These are phyloP conservation scores for Lipomyces yarrowii DNA, from an alignment of 1,139 yeast genomes.

Conservation along the genomic window DNA sequence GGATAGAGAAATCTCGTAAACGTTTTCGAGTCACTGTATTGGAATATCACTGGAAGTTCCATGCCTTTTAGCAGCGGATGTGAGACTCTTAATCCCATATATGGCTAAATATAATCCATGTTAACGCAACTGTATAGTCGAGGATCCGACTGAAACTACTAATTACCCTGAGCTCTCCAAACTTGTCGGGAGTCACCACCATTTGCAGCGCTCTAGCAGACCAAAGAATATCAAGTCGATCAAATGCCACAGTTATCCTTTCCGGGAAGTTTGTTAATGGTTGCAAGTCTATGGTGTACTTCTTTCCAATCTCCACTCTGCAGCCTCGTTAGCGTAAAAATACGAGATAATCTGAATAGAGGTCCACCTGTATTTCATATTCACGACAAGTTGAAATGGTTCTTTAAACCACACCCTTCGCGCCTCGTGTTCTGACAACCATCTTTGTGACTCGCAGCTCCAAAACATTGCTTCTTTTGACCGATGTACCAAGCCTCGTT, in stretches of 20 bases:
- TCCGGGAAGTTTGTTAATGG: neutral
- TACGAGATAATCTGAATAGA: neutral
- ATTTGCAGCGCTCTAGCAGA: neutral
- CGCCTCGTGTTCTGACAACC: neutral
- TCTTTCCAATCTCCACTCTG: neutral
- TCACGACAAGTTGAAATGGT: neutral
- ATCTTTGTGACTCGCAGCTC: neutral
- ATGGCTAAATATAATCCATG: neutral
- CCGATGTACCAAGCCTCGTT: neutral
- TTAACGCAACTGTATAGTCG: neutral
- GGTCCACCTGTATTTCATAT: neutral
- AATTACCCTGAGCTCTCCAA: neutral
- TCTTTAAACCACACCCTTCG: neutral
- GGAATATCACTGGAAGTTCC: conserved; percentile 4
- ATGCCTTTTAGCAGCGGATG: conserved; percentile 1
- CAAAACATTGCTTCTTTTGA: neutral
- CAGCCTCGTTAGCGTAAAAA: neutral
- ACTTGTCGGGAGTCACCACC: neutral
- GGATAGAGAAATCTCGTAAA: conserved; percentile 1
- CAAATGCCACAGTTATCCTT: neutral
- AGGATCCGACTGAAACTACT: neutral
- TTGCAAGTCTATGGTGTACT: neutral
- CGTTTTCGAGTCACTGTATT: neutral
- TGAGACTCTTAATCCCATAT: neutral
- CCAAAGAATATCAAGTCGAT: neutral